A percentile compares a stretch with the other conserved stretches of the same genome.
phyloP scores from a whole-genome alignment of 345 rosid genomes.

The Melaleuca alternifolia region DNA sequence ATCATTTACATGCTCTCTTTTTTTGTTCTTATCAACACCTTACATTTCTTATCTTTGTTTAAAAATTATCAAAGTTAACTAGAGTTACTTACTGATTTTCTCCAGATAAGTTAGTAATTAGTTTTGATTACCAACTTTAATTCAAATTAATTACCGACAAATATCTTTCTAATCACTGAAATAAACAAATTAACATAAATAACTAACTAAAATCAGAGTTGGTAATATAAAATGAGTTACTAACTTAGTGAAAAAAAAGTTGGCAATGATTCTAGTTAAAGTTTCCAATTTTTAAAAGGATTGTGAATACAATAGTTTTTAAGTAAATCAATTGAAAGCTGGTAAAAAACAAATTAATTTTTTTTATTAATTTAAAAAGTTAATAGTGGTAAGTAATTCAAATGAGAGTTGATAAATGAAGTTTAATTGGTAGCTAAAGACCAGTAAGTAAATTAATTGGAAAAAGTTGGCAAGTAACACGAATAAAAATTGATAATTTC shows the following conservation, averaged over 20 bases:
- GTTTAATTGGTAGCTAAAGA: too few relatives aligned
- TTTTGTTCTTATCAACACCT: neutral
- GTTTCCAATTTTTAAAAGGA: neutral
- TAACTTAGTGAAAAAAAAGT: neutral
- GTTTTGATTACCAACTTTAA: too few relatives aligned
- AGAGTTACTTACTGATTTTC: neutral
- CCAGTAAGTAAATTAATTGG: neutral
- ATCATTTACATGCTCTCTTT: neutral
- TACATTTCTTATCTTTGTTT: neutral
- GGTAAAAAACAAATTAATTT: neutral
- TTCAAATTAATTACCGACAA: too few relatives aligned
- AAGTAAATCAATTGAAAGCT: neutral
- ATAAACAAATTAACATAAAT: too few relatives aligned
- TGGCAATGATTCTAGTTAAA: neutral
- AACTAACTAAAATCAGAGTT: too few relatives aligned
- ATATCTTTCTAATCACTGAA: too few relatives aligned
- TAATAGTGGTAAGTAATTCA: neutral
- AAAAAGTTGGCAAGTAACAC: rapidly evolving
- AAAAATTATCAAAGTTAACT: neutral
- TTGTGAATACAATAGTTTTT: neutral
- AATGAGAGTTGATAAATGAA: neutral
- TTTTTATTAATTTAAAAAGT: too few relatives aligned
- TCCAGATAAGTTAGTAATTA: neutral
- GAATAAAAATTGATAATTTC: neutral
- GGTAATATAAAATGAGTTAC: too few relatives aligned